Base-by-base conservation (phyloP, 768 basidiomycete genomes). In the Tephrocybe rancida region DNA sequence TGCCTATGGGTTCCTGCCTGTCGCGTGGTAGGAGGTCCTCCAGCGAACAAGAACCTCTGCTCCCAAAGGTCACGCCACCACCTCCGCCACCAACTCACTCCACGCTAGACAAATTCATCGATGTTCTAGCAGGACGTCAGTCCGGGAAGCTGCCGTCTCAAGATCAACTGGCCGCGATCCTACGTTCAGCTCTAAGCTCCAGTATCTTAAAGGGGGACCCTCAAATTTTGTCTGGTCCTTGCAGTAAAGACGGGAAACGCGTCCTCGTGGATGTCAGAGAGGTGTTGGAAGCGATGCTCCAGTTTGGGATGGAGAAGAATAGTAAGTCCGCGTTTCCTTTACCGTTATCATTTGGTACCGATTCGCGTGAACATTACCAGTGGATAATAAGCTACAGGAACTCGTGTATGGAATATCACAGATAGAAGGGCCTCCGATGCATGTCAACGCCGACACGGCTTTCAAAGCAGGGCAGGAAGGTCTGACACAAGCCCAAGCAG, bases 111-210 rank as follows among this genome's bases (percentile, higher is more conserved):
- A 73, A 73, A 50, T 44, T 70, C 8, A 66, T 64, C 26, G 73
- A 75, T 49, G 58, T 67, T n/a, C 50, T 73, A 8, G 70, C 69
- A 3, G 73, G 70, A 14, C 22, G 74, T 9, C 70, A 71, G 37
- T 60, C 70, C 6, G 74, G 74, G 19, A 76, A 76, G 48, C 55
- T 77, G 6, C 76, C 74, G 34, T 70, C 73, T 4, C 72, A 74
- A 50, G 66, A 68, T 26, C 76, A 77, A 50, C 37, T 71, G 3
- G 59, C 64, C 13, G 42, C 39, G 1, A 56, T 72, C 29, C 44
- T 74, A 26, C 67, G 63, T 42, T 46, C 37, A 3, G 41, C 66
- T 0, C 54, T 73, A 39, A 58, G 54, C 9, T 74, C 70, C 1
- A 64, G 65, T 26, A 21, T 73, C 5, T 58, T 73, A 14, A 44